Percentiles rank a stretch among this genome's conserved stretches.
Evolutionary conservation across 306 rosid species (phyloP).

Genomic region (Cicer judaicum): DNA sequence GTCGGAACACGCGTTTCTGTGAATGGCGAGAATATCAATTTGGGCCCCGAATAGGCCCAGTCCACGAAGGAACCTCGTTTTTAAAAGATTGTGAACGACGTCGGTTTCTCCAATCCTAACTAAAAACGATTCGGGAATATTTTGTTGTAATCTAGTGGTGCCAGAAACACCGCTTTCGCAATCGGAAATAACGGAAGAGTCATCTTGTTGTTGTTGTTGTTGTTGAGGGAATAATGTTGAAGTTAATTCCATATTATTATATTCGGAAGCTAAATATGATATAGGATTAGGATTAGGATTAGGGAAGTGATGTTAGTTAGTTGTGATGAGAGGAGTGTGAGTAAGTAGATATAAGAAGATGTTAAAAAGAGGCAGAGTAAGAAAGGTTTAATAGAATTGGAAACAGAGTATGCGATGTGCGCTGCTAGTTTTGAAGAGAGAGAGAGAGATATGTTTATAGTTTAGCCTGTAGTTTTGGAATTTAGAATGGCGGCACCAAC

Average conservation of each 20-base stretch:
- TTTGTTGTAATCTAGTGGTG: neutral
- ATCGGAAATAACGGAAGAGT: conserved; percentile 58
- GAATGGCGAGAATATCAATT: conserved; percentile 51
- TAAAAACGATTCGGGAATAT: neutral
- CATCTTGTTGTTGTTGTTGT: conserved; percentile 24
- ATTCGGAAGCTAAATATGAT: neutral
- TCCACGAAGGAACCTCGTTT: conserved; percentile 53
- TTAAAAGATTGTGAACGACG: conserved; percentile 54
- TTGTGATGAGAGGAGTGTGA: neutral
- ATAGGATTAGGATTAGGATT: no score
- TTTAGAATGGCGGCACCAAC: neutral
- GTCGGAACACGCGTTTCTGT: conserved; percentile 47
- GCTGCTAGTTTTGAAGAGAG: conserved; percentile 43
- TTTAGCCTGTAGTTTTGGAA: conserved; percentile 18
- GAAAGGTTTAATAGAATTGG: conserved; percentile 3
- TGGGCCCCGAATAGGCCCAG: conserved; percentile 55
- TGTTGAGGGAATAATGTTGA: conserved; percentile 17
- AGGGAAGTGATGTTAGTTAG: neutral
- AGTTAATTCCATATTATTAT: neutral
- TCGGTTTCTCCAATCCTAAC: conserved; percentile 52
- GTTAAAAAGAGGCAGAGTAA: neutral
- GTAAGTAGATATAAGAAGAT: neutral
- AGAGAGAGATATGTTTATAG: neutral
- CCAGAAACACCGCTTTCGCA: conserved; percentile 64
- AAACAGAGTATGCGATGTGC: conserved; percentile 30